phyloP scores from a whole-genome alignment of 1,284 basidiomycete genomes.

The Psilocybe mexicana region DNA sequence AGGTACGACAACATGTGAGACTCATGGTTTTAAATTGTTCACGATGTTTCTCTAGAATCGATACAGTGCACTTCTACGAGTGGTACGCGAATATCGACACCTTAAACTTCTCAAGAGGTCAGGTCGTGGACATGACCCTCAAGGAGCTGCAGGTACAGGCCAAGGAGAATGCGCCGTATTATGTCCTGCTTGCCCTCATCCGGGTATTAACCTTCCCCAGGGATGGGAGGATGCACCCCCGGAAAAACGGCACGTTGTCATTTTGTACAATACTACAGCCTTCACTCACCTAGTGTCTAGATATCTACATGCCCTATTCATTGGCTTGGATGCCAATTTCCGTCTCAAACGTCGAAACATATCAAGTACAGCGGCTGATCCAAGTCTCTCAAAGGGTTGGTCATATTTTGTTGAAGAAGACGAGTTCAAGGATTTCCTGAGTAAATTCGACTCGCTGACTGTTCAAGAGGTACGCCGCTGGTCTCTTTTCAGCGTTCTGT shows the following conservation, averaged over 20 bases:
- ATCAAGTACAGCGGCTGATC: slow-evolving; percentile 13
- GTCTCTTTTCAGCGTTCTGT: no score
- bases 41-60: slow-evolving; percentile 17
- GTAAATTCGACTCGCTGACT: slow-evolving; percentile 5
- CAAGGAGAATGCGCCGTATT: slow-evolving; percentile 26
- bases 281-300: neutral
- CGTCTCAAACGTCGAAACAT: slow-evolving; percentile 18
- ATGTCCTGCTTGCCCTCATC: slow-evolving; percentile 33
- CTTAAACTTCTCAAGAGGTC: slow-evolving; percentile 25
- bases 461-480: slow-evolving; percentile 9
- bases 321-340: slow-evolving; percentile 21
- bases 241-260: slow-evolving; percentile 18
- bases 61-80: slow-evolving; percentile 19
- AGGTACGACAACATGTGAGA: slow-evolving; percentile 1
- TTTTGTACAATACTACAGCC: neutral
- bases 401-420: slow-evolving; percentile 20
- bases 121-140: slow-evolving; percentile 24
- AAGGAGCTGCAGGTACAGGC: slow-evolving; percentile 21
- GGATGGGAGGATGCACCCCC: slow-evolving; percentile 22
- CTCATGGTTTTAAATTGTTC: neutral
- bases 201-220: slow-evolving; percentile 25
- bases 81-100: slow-evolving; percentile 23
- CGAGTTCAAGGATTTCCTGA: slow-evolving; percentile 14
- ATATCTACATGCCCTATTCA: slow-evolving; percentile 16
- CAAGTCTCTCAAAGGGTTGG: slow-evolving; percentile 18